Base-by-base conservation (phyloP, 2,329 filamentous ascomycete species). In the Fusarium lyarnte region DNA sequence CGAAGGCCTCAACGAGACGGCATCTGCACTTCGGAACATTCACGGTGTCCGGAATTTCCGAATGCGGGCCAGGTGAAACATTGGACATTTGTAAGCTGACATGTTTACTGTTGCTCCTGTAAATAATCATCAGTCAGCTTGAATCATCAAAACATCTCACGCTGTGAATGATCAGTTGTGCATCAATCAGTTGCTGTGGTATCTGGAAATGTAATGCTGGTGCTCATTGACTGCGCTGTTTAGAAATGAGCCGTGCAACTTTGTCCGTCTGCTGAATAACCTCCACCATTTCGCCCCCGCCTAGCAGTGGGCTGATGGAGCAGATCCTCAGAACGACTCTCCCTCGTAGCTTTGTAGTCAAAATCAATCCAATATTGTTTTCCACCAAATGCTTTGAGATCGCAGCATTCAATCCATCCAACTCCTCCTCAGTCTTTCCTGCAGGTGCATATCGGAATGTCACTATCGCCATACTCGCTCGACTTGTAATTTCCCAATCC, bases 381-480 rank as follows among this genome's bases (percentile, higher is more conserved):
- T 68, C 31, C 10, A 67, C 25, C 3, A 68, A 27, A 7, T 39
- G 3, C 12, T 25, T 68, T 1, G 65, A 67, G 19, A 68, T 68
- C 3, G 27, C n/a, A 2, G 54, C 55, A 8, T 67, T 67, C 3
- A 68, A 7, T 7, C 1, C 31, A 33, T 67, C 65, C 36, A 62
- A 17, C 11, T 68, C 31, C 23, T 62, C 36, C 3, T 54, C 55
- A 2, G 31, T 47, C 47, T 49, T 67, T 2, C 27, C 63, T 1
- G 1, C 0, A 3, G 63, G 41, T 16, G 54, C 63, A 41, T 68
- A 67, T 31, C 63, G 41, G 27, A 67, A 67, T 3, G 63, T 68
- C 16, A 67, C 47, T 6, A 67, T 67, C 17, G 65, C 63, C 63
- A 67, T 68, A 7, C 47, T 67, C 4, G 65, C 63, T 14, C 31